Base-by-base conservation (phyloP, 805 yeast species). In the Cyberlindnera mycetangii region DNA sequence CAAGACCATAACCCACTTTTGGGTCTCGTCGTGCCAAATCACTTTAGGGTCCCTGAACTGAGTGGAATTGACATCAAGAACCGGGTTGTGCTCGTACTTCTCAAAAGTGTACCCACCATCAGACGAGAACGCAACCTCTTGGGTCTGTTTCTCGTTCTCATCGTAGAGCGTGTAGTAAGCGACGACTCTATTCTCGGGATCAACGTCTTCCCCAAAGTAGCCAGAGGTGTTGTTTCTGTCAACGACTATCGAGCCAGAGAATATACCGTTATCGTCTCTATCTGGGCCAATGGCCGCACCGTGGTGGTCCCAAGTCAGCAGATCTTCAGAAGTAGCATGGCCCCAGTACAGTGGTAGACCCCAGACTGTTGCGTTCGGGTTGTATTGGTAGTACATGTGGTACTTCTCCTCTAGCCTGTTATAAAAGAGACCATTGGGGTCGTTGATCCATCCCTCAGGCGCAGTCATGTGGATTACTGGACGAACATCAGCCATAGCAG, bases 361-460 rank as follows among this genome's bases (percentile, higher is more conserved):
- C 60, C 70, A 64, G 4, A 55, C 51, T 5, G 62, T 56, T 12
- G 42, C 63, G 35, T 62, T 52, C 3, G 72, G 72, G 45, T 67
- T 64, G 55, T 58, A 62, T 50, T 70, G 75, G 52, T 53, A 70
- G 57, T 67, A 70, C 40, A 62, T 31, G 48, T 70, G 75, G 59
- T 61, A 70, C 17, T 58, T 18, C 7, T 58, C 53, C 8, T 56
- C 59, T 28, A 49, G 54, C 9, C 52, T 49, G 48, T 66, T 68
- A 47, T 59, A 68, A 50, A 65, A 58, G 37, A 68, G 50, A 7
- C 74, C 75, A 46, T 69, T 69, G n/a, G 75, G 74, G 49, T 70
- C 75, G 50, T 70, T 70, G 70, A 70, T 64, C 65, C 70, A 70
- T 6, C 68, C 68, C 7, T 42, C 36, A 7, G 52, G 45, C 2